Percentiles rank a stretch among this genome's conserved stretches.
phyloP scores from a whole-genome alignment of 352 stramenopile species.

The Thraustochytrium sp. region DNA sequence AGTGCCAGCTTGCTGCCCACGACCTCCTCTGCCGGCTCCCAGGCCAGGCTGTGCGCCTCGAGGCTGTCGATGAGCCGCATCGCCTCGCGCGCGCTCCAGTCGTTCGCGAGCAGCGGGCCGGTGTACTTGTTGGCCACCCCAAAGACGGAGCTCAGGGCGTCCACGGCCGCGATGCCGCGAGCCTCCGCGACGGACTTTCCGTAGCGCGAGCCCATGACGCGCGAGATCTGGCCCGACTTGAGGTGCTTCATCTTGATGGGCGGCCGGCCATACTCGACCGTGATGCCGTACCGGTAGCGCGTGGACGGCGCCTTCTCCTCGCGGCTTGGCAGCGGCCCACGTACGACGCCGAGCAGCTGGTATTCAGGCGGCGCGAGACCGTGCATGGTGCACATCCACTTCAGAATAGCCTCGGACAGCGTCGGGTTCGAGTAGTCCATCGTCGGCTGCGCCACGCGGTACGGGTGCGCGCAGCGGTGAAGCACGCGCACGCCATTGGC shows the following conservation, averaged over 20 bases:
- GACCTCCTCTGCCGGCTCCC: slow-evolving; percentile 36
- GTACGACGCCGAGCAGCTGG: slow-evolving; percentile 14
- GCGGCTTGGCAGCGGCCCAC: neutral
- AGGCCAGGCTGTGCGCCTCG: slow-evolving; percentile 15
- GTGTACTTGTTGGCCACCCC: slow-evolving; percentile 33
- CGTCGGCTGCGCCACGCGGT: neutral
- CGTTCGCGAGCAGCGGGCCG: neutral
- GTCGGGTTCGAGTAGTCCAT: slow-evolving; percentile 20
- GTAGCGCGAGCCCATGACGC: slow-evolving; percentile 2
- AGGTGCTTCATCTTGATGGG: slow-evolving; percentile 24
- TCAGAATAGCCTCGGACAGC: neutral
- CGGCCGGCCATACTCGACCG: neutral
- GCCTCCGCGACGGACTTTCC: slow-evolving; percentile 18
- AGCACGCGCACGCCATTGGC: neutral
- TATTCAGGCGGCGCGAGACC: neutral
- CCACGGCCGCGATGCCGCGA: neutral
- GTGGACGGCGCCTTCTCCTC: neutral
- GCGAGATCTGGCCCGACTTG: slow-evolving; percentile 14
- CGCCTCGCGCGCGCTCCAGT: slow-evolving; percentile 25
- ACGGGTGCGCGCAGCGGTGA: slow-evolving; percentile 16
- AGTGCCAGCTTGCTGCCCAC: slow-evolving; percentile 25
- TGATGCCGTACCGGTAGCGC: slow-evolving; percentile 18
- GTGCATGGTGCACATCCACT: slow-evolving; percentile 28
- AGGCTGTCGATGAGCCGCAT: slow-evolving; percentile 38
- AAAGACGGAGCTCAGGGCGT: slow-evolving; percentile 22